These are phyloP conservation scores for Mycena vulgaris DNA, from an alignment of 768 basidiomycete genomes.

Conservation along the genomic window DNA sequence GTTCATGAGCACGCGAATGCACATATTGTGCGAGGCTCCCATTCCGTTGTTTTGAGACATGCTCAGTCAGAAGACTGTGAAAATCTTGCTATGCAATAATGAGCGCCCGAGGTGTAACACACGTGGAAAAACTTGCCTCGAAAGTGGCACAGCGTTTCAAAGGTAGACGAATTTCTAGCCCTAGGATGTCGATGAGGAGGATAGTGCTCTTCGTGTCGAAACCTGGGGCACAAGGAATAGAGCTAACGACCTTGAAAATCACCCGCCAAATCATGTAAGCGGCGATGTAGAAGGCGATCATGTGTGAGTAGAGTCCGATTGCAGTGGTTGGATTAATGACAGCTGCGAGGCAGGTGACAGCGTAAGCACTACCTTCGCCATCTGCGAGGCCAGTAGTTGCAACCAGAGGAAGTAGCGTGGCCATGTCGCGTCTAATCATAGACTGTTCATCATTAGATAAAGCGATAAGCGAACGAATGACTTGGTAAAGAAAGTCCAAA, in stretches of 20 bases:
- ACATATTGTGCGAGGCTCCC: neutral
- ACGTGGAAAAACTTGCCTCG: neutral
- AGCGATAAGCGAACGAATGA: slow-evolving; percentile 1
- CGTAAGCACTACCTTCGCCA: neutral
- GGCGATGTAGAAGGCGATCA: neutral
- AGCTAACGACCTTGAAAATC: neutral
- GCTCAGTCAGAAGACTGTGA: neutral
- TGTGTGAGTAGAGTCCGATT: slow-evolving; percentile 5
- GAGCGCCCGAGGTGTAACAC: neutral
- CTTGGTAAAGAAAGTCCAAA: neutral
- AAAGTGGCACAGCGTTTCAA: neutral
- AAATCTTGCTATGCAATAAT: neutral
- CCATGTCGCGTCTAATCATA: slow-evolving; percentile 9
- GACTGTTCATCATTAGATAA: neutral
- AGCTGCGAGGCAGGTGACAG: slow-evolving; percentile 4
- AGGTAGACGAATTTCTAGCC: neutral
- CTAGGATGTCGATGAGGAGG: neutral
- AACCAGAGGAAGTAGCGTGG: slow-evolving; percentile 5
- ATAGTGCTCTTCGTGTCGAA: neutral
- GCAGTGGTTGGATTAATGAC: neutral
- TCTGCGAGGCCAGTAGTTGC: neutral
- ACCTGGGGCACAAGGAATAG: neutral
- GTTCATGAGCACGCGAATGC: slow-evolving; percentile 3
- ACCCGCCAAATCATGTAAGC: neutral
- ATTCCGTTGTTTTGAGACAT: neutral